Conservation (phyloP, 192 early-diverging fungal species). For the Umbelopsis isabellina region DNA sequence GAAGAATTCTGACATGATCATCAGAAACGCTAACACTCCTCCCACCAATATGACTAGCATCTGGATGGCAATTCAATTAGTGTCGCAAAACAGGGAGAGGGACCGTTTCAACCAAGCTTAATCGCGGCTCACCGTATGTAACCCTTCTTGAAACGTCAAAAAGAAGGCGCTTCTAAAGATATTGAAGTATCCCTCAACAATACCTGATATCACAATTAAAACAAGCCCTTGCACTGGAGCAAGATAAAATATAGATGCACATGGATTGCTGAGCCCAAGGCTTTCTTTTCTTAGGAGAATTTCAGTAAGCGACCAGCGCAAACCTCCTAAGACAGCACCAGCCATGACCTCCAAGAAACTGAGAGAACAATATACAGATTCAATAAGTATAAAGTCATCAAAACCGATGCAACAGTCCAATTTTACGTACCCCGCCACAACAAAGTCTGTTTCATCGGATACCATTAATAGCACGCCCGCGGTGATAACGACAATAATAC, state of each 20-base stretch:
- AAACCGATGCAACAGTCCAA: neutral
- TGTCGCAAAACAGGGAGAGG: too few relatives aligned
- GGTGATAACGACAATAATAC: conserved; percentile 79
- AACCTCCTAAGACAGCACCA: conserved; percentile 82
- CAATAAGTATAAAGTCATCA: neutral
- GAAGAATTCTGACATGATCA: conserved; percentile 87
- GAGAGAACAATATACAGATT: neutral
- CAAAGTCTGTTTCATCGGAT: conserved; percentile 80
- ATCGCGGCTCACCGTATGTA: conserved; percentile 43
- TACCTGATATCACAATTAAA: conserved; percentile 64
- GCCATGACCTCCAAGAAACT: conserved; percentile 76
- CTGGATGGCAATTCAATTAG: conserved; percentile 5
- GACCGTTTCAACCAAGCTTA: too few relatives aligned
- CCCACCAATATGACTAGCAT: conserved; percentile 67
- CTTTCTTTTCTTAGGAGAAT: conserved; percentile 73
- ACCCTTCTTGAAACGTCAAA: conserved; percentile 28
- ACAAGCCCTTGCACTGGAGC: conserved; percentile 77
- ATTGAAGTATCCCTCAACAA: conserved; percentile 63
- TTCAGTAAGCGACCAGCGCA: conserved; percentile 91
- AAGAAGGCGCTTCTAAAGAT: conserved; percentile 61
- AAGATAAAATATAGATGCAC: conserved; percentile 83
- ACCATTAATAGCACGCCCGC: conserved; percentile 89
- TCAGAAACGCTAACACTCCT: conserved; percentile 83
- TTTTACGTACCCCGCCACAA: conserved; percentile 63
- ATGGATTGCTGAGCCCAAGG: conserved; percentile 86